A percentile compares a stretch with the other conserved stretches of the same genome.
Conservation (phyloP, 2,329 filamentous ascomycete genomes). For the Sporothrix curviconia region DNA sequence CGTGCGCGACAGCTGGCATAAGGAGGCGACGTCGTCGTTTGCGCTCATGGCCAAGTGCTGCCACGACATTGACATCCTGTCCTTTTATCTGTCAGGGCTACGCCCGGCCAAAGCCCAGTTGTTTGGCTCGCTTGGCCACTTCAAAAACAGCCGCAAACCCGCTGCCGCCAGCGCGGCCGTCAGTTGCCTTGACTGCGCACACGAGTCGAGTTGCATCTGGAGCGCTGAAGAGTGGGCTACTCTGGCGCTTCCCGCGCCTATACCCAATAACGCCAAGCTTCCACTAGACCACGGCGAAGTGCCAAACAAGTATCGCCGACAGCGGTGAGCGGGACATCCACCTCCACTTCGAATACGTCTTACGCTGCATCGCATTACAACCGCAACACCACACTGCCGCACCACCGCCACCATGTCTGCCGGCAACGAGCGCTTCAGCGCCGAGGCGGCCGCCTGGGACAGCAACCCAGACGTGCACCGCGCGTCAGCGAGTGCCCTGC, state of each 20-base stretch:
- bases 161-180: background rate
- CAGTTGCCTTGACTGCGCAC: background rate
- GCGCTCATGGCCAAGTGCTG: conserved; percentile 2
- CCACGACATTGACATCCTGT: conserved; percentile 2
- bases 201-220: conserved; percentile 1
- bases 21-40: background rate
- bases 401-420: conserved; percentile 13
- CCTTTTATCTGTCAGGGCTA: background rate
- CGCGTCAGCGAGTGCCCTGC: conserved; percentile 36
- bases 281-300: too few species aligned
- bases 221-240: too few species aligned
- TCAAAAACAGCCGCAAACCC: background rate
- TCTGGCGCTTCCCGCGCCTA: too few species aligned
- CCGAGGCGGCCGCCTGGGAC: conserved; percentile 49
- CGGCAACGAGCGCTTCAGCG: conserved; percentile 44
- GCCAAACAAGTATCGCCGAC: too few species aligned
- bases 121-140: conserved; percentile 1
- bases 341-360: too few species aligned
- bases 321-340: too few species aligned
- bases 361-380: too few species aligned
- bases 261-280: too few species aligned
- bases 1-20: background rate
- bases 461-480: conserved; percentile 43
- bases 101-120: background rate
- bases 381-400: background rate